Base-by-base conservation (phyloP, 192 early-diverging fungal species). In the Podila epicladia region DNA sequence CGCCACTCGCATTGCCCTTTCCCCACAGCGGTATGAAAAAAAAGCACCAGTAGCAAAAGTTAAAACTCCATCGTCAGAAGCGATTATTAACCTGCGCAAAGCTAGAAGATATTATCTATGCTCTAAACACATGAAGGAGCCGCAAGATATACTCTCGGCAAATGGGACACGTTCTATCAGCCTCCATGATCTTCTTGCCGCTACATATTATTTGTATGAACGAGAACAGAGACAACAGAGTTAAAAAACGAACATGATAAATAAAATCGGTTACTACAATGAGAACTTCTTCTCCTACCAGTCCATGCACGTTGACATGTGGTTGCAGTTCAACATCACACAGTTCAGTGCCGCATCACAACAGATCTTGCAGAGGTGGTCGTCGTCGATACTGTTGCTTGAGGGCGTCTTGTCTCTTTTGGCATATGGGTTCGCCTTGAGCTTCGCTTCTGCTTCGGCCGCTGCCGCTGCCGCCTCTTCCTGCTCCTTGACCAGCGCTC, bases 321-420 rank as follows among this genome's bases (percentile, higher is more conserved):
- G 95, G 28, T 92, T 91, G 72, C 95, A 96, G 69, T 94, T 91
- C 53, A 95, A 82, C 76, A 95, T 92, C 7, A 95, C 93, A 76
- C 92, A 92, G 82, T 96, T 95, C 65, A 92, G 88, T 22, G 85
- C 82, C 9, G 85, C 87, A 69, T 95, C 94, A 85, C 86, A 94
- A 73, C 95, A 96, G 45, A 96, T 92, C 78, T 91, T 91, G 84
- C 94, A 96, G 49, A 91, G 60, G 17, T 85, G 72, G n/a, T 93
- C 90, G 45, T 93, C 92, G 19, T 60, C 64, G 7, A 32, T 28
- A 20, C 19, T 35, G 3, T 37, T 37, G 33, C 7, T 17, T 11
- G 65, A 55, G 8, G 33, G 33, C 29, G 67, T 5, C 4, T 38
- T 20, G 29, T 58, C 24, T 15, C 20, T n/a, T 5, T 41, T 50